These are phyloP conservation scores for Russula sp. DNA, from an alignment of 768 basidiomycete species.

Conservation along the genomic window DNA sequence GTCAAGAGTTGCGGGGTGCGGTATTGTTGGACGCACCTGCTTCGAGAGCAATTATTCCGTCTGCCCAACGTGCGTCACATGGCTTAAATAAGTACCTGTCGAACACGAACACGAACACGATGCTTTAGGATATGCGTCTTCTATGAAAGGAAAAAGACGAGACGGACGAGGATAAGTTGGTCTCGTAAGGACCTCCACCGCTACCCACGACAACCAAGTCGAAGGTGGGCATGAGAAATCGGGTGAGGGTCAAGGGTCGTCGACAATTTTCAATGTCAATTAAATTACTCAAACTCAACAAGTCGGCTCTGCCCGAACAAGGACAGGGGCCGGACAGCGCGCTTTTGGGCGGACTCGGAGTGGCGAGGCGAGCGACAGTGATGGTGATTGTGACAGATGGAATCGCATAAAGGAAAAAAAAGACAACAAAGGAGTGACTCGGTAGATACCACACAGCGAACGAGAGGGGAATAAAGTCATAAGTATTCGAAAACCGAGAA, in stretches of 20 bases:
- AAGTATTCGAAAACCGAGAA: neutral
- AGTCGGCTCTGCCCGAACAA: slow-evolving; percentile 14
- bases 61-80: slow-evolving; percentile 56
- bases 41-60: slow-evolving; percentile 80
- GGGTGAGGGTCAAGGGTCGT: slow-evolving; percentile 1
- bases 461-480: slow-evolving; percentile 1
- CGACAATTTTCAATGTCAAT: slow-evolving; percentile 1
- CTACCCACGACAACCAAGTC: slow-evolving; percentile 70
- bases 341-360: too few species aligned
- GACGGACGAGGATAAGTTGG: slow-evolving; percentile 79
- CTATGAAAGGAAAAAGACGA: slow-evolving; percentile 17
- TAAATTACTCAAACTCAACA: slow-evolving; percentile 4
- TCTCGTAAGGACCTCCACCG: slow-evolving; percentile 85
- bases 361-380: too few species aligned
- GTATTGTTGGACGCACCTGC: slow-evolving; percentile 52
- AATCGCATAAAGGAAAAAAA: slow-evolving; percentile 2
- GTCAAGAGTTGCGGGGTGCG: neutral
- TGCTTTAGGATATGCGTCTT: neutral
- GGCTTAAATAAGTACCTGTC: slow-evolving; percentile 86
- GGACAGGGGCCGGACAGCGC: slow-evolving; percentile 4
- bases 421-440: slow-evolving; percentile 11
- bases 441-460: neutral
- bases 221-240: slow-evolving; percentile 43
- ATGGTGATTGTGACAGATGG: neutral
- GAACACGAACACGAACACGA: neutral